Conservation (phyloP, 495 filamentous ascomycete genomes). For the Aspergillus egyptiacus region DNA sequence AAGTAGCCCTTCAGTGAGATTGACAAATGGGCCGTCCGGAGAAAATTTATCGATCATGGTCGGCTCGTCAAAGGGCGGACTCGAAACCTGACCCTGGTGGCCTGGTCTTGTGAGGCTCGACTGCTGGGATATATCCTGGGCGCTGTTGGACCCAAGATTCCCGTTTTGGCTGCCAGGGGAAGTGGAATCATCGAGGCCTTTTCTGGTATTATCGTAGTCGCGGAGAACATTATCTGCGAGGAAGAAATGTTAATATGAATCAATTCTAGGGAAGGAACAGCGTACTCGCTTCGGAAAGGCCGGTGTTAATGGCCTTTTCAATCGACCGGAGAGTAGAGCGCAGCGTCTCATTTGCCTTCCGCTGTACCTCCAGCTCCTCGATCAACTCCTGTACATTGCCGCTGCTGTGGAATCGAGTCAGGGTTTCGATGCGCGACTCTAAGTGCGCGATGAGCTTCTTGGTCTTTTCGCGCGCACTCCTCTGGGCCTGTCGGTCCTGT, state of each 20-base stretch:
- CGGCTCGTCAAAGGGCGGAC: background rate
- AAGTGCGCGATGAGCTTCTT: slow-evolving; percentile 12
- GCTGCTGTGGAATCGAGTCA: slow-evolving; percentile 12
- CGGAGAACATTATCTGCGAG: slow-evolving; percentile 1
- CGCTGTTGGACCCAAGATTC: background rate
- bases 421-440: slow-evolving; percentile 11
- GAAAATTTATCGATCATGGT: slow-evolving; percentile 1
- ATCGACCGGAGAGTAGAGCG: slow-evolving; percentile 7
- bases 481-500: slow-evolving; percentile 15
- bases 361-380: slow-evolving; percentile 13
- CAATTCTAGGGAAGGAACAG: background rate
- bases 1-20: background rate
- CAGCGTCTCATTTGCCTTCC: slow-evolving; percentile 12
- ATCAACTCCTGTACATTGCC: slow-evolving; percentile 12
- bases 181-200: slow-evolving; percentile 1
- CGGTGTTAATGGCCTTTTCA: slow-evolving; percentile 5
- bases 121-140: background rate
- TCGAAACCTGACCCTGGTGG: background rate
- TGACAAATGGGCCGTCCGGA: background rate
- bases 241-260: background rate
- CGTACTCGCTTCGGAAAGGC: slow-evolving; percentile 11
- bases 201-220: background rate
- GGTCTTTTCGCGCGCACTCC: slow-evolving; percentile 15
- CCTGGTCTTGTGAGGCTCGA: background rate
- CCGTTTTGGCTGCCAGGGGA: background rate